Conservation (phyloP, 768 basidiomycete genomes). For the Mycena capillaripes region DNA sequence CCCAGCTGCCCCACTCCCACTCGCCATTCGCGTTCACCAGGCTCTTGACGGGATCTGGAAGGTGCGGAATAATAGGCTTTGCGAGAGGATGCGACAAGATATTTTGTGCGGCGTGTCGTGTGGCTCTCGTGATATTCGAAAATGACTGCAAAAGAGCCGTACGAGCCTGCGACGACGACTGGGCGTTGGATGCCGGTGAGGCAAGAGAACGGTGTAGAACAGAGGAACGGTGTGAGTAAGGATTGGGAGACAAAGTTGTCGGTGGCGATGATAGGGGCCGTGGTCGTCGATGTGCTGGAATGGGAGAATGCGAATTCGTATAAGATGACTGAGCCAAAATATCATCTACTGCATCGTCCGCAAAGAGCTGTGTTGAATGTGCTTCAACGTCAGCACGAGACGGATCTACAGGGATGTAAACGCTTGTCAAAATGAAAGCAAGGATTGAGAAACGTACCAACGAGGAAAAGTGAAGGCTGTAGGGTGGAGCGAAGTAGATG, state of each 20-base stretch:
- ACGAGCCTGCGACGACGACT: conserved; percentile 77
- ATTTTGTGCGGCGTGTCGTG: conserved; percentile 94
- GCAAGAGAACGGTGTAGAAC: conserved; percentile 86
- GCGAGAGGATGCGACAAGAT: conserved; percentile 96
- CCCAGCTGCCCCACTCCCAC: conserved; percentile 94
- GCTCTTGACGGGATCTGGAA: conserved; percentile 93
- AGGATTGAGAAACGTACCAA: conserved; percentile 48
- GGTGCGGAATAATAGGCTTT: conserved; percentile 94
- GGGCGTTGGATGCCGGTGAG: conserved; percentile 64
- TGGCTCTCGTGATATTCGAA: conserved; percentile 93
- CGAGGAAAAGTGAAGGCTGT: conserved; percentile 87
- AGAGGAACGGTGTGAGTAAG: conserved; percentile 78
- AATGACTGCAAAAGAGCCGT: conserved; percentile 93
- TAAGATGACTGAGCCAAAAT: conserved; percentile 87
- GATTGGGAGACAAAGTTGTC: conserved; percentile 53
- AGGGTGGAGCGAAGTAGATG: conserved; percentile 89
- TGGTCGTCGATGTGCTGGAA: conserved; percentile 87
- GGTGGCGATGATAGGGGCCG: conserved; percentile 66
- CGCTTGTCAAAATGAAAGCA: not conserved
- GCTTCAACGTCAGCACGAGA: conserved; percentile 93
- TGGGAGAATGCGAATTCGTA: conserved; percentile 82
- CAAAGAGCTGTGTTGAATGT: conserved; percentile 88
- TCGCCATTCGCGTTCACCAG: conserved; percentile 93
- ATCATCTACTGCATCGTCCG: conserved; percentile 90
- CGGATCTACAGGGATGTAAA: conserved; percentile 67